Base-by-base conservation (phyloP, 2,329 filamentous ascomycete genomes). In the Akanthomyces uredinophilus region DNA sequence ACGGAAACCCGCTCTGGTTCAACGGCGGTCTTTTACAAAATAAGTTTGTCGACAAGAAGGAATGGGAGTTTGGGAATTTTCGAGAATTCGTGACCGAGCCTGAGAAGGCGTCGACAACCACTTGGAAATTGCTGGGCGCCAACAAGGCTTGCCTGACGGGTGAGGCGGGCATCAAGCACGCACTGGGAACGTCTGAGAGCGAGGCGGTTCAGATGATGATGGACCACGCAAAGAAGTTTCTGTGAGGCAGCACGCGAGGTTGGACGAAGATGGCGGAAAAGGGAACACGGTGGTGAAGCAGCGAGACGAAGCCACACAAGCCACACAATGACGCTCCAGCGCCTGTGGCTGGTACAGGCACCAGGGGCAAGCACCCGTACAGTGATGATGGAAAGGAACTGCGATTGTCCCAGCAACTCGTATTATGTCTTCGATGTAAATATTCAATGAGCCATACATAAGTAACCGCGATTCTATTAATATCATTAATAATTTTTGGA, bases 141-240 rank as follows among this genome's bases (percentile, higher is more conserved):
- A 57, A 57, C 43, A 57, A 37, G 29, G 54, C 54, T 8, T 57
- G 54, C 43, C 43, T 57, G 16, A 57, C 54, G 5, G 43, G 43
- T 1, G 43, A 37, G 10, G 27, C n/a, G 13, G 29, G 54, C 27
- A 4, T 57, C n/a, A 49, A 37, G n/a, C 29, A 37, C 14, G 14
- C 41, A 29, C n/a, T 57, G 4, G 39, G 29, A 6, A 29, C 22
- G 29, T 13, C 4, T 10, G 54, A 57, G 14, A 35, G 16, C 5
- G 13, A 22, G 27, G 16, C 14, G 20, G 13, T 57, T 6, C 27
- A 47, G 2, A 49, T 29, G 20, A 57, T 57, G 54, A 14, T 39
- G 11, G 32, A 35, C 6, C 43, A 57, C 24, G 54, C 29, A 13
- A 57, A 4, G 29, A 57, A 39, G 16, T 49, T 22, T 13, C 14